Evolutionary conservation across 2,329 filamentous ascomycete species (phyloP).

Genomic region (Sclerotinia nivalis): DNA sequence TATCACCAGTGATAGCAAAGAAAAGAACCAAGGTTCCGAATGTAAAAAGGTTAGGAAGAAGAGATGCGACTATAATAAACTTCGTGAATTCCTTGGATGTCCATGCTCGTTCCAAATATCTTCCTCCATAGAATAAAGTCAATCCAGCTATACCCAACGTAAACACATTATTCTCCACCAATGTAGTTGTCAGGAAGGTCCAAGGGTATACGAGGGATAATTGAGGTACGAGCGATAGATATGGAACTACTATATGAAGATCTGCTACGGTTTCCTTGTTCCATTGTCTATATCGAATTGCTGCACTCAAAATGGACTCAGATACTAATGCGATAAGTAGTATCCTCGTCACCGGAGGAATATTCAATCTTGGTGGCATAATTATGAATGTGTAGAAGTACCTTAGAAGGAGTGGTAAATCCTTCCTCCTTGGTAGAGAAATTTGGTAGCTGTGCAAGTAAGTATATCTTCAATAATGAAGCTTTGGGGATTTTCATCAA

Average conservation of each 20-base stretch:
- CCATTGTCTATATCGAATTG: conserved; percentile 73
- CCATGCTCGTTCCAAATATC: conserved; percentile 96
- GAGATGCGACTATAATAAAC: conserved; percentile 74
- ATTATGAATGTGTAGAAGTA: conserved; percentile 6
- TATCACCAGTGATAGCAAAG: conserved; percentile 67
- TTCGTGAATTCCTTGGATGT: conserved; percentile 88
- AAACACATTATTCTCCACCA: conserved; percentile 92
- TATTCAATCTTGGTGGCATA: conserved; percentile 84
- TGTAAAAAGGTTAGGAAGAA: conserved; percentile 78
- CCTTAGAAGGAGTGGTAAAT: not conserved
- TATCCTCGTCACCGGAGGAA: conserved; percentile 86
- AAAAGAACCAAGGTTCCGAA: conserved; percentile 74
- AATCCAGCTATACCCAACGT: conserved; percentile 75
- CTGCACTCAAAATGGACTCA: conserved; percentile 80
- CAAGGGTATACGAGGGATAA: conserved; percentile 86
- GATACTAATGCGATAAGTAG: conserved; percentile 72
- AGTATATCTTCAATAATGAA: conserved; percentile 11
- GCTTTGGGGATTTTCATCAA: conserved; percentile 7
- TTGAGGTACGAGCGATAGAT: conserved; percentile 83
- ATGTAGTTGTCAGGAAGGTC: conserved; percentile 82
- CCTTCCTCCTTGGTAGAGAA: not conserved
- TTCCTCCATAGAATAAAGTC: conserved; percentile 86
- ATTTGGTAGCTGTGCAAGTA: conserved; percentile 25
- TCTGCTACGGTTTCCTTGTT: conserved; percentile 53
- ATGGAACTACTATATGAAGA: conserved; percentile 72